Evolutionary conservation across 139 green algal genomes (phyloP).

Genomic region (Klebsormidium nitens): DNA sequence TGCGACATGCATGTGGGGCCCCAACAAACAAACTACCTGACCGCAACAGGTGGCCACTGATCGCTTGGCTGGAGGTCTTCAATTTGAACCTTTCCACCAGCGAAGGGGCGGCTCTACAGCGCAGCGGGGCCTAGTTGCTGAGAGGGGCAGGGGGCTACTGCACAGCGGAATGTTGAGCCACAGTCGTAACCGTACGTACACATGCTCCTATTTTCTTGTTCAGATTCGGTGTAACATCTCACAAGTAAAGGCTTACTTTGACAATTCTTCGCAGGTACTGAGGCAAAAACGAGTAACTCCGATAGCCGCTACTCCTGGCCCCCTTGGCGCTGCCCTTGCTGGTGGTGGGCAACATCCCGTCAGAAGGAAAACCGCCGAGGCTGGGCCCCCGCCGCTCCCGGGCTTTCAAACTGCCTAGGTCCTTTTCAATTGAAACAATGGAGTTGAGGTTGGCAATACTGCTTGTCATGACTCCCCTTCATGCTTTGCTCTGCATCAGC

Average conservation of each 20-base stretch:
- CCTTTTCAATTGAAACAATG: too few species aligned
- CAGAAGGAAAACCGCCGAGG: too few species aligned
- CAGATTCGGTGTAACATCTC: background rate
- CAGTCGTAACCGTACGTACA: background rate
- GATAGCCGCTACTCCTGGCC: too few species aligned
- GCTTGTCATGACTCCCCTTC: too few species aligned
- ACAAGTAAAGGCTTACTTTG: conserved; percentile 11
- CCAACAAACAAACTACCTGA: background rate
- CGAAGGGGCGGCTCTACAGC: background rate
- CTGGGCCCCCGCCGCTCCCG: too few species aligned
- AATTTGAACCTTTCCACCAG: background rate
- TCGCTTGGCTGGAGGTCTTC: background rate
- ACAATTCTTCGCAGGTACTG: conserved; percentile 17
- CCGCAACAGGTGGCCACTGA: background rate
- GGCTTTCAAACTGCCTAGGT: too few species aligned
- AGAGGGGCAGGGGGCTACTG: background rate
- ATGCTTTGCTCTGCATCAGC: too few species aligned
- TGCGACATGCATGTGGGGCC: background rate
- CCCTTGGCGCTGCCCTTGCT: too few species aligned
- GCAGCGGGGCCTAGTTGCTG: background rate
- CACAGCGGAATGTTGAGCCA: background rate
- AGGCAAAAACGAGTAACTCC: conserved; percentile 1
- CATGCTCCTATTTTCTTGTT: background rate
- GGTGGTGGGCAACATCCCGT: too few species aligned
- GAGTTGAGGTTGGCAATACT: too few species aligned